Percentiles rank a stretch among this genome's conserved stretches.
Evolutionary conservation across 345 rosid species (phyloP).

Genomic region (Garcia nutans): DNA sequence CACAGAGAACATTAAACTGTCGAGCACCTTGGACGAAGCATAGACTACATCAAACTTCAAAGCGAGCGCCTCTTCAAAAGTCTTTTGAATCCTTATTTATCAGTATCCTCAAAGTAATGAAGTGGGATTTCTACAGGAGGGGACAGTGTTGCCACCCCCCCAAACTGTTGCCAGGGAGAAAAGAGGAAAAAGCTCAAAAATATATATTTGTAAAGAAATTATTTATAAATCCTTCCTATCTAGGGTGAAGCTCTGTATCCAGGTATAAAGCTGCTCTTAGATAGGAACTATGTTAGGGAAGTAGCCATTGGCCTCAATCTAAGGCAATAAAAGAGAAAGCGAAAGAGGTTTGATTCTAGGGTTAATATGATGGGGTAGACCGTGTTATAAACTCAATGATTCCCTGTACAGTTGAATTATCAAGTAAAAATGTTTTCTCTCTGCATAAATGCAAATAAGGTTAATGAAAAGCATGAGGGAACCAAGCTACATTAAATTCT

Average conservation of each 20-base stretch:
- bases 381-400: too few relatives aligned
- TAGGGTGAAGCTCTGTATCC: neutral
- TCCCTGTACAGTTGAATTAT: too few relatives aligned
- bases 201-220: neutral
- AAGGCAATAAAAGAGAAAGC: too few relatives aligned
- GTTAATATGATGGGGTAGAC: too few relatives aligned
- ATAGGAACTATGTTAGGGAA: too few relatives aligned
- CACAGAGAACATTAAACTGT: neutral
- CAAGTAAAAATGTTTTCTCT: too few relatives aligned
- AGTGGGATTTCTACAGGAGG: slow-evolving; percentile 13
- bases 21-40: neutral
- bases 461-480: too few relatives aligned
- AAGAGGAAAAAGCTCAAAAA: neutral
- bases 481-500: too few relatives aligned
- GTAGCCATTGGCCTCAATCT: too few relatives aligned
- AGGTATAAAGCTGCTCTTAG: neutral
- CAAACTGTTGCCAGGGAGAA: slow-evolving; percentile 8
- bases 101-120: slow-evolving; percentile 2
- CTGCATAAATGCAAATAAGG: too few relatives aligned
- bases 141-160: slow-evolving; percentile 15
- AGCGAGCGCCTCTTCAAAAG: neutral
- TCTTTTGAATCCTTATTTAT: slow-evolving; percentile 4
- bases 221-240: neutral
- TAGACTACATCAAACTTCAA: neutral
- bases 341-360: too few relatives aligned